These are phyloP conservation scores for Chrysoporthe puriensis DNA, from an alignment of 2,329 filamentous ascomycete genomes.

Conservation along the genomic window DNA sequence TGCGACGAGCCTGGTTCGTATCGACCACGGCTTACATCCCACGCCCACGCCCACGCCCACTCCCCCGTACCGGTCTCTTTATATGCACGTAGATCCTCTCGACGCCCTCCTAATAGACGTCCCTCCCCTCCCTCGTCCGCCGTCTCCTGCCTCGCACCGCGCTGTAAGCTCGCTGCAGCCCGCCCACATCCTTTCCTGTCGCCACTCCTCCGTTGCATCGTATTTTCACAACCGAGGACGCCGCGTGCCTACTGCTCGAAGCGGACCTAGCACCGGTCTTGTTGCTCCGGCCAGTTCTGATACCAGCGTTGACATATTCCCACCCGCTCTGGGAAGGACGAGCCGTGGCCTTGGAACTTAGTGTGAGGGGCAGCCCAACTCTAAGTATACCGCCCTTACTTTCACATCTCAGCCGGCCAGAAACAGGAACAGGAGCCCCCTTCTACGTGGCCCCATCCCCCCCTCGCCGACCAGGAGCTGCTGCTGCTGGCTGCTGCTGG, in stretches of 20 bases:
- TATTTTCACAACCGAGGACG: neutral
- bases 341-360: neutral
- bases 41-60: neutral
- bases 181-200: neutral
- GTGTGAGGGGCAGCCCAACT: neutral
- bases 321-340: neutral
- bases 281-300: neutral
- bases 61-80: neutral
- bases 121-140: neutral
- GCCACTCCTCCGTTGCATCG: constrained; percentile 3
- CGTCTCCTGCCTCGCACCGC: neutral
- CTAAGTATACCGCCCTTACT: neutral
- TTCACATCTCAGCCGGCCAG: constrained; percentile 1
- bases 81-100: neutral
- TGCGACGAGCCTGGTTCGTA: neutral
- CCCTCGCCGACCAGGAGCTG: neutral
- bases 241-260: neutral
- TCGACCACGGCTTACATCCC: neutral
- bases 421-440: neutral
- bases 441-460: neutral
- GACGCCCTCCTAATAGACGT: neutral
- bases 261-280: constrained; percentile 2
- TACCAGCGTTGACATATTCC: constrained; percentile 3
- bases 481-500: neutral
- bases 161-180: too few species aligned